Evolutionary conservation across 345 rosid species (phyloP).

Genomic region (Cardamine chenopodiifolia): DNA sequence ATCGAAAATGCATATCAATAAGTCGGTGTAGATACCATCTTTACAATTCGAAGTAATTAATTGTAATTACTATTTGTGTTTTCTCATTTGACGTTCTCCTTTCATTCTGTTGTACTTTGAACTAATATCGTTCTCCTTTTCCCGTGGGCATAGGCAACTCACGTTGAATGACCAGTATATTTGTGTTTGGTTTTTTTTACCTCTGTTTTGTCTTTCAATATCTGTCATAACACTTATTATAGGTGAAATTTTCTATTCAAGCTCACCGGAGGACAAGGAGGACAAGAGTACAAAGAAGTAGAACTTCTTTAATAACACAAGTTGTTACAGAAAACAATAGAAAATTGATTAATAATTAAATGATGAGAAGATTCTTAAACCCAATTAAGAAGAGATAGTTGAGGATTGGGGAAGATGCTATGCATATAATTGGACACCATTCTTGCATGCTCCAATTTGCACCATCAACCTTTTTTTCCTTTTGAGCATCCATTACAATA

Average conservation of each 20-base stretch:
- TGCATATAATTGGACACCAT: conserved; percentile 35
- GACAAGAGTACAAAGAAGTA: conserved; percentile 18
- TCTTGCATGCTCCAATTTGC: conserved; percentile 30
- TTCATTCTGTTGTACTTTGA: too few species aligned
- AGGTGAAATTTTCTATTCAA: background rate
- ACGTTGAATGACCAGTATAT: too few species aligned
- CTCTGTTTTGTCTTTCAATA: too few species aligned
- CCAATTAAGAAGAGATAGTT: conserved; percentile 9
- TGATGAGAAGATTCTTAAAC: conserved; percentile 10
- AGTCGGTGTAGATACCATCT: too few species aligned
- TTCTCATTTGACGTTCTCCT: too few species aligned
- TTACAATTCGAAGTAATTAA: too few species aligned
- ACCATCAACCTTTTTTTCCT: conserved; percentile 17
- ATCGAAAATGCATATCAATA: too few species aligned
- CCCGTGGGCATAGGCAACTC: too few species aligned
- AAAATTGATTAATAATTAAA: conserved; percentile 15
- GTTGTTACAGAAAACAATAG: background rate
- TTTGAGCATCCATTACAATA: conserved; percentile 19
- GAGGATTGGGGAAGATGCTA: conserved; percentile 27
- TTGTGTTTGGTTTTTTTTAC: too few species aligned
- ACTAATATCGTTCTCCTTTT: too few species aligned
- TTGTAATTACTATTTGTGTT: too few species aligned
- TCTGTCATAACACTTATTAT: background rate
- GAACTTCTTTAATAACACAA: background rate
- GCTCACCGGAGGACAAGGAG: background rate